Evolutionary conservation across 768 basidiomycete genomes (phyloP), one percentile per base, ranked within the genome.

Genomic region (Leucocoprinus leucothites): DNA sequence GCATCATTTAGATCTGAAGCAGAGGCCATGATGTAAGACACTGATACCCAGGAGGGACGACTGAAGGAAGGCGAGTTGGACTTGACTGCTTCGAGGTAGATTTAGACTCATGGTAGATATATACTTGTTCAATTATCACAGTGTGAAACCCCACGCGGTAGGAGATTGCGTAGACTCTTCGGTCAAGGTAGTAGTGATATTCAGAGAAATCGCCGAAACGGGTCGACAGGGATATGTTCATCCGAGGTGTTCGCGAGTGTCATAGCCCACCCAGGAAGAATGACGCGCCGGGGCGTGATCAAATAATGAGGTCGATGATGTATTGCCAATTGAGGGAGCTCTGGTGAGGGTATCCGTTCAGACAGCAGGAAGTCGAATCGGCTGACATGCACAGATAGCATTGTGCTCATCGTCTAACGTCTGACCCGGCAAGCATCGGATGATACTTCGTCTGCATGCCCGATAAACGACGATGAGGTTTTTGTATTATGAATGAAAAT

Each of bases 161-260:
- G 56, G 62, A 58, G 68, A 64, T 67, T 67, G 68, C 65, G 62
- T 68, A 69, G 65, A 61, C 61, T 61, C 60, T 65, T 62, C 62
- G 63, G 59, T 41, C 58, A 55, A 41, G 47, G 28, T 19, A 43
- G 25, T 11, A 49, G 59, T 65, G 60, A 61, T 71, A 66, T 67
- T 62, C 71, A 72, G 68, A 73, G 67, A 69, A 68, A 71, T 69
- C 69, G 56, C 75, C 73, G 72, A 73, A 57, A 61, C 54, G 53
- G 60, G 57, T 62, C 57, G 58, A 61, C 61, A 56, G 22, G 36
- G 41, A 35, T 19, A 51, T 53, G 61, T 69, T 69, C 68, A 68
- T 56, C 71, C 71, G 71, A 72, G 58, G 72, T 74, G 65, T 52
- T 65, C 63, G 71, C 69, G 68, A 65, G 56, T 59, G 61, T 56